A percentile compares a stretch with the other conserved stretches of the same genome.
phyloP scores from a whole-genome alignment of 352 stramenopile species.

The Phytophthora meadii region DNA sequence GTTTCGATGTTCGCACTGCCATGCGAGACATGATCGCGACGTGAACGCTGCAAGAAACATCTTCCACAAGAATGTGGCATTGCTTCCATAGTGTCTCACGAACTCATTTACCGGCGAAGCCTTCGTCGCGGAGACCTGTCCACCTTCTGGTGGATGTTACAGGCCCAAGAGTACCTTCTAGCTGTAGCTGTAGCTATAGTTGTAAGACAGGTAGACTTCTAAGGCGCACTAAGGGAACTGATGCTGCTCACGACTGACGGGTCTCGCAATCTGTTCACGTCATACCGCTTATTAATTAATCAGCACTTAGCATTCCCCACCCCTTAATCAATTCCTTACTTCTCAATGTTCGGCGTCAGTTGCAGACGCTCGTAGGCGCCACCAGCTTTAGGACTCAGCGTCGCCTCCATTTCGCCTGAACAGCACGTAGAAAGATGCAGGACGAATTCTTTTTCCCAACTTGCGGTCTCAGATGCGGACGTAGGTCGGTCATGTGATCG shows the following conservation, averaged over 20 bases:
- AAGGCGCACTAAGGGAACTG: conserved; percentile 24
- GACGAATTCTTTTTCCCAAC: conserved; percentile 15
- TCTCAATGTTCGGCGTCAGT: conserved; percentile 34
- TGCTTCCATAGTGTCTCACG: too few relatives aligned
- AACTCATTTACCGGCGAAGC: too few relatives aligned
- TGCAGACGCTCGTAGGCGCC: conserved; percentile 33
- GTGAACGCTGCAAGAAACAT: too few relatives aligned
- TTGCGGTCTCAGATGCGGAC: conserved; percentile 21
- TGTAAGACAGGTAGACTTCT: too few relatives aligned
- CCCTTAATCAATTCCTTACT: conserved; percentile 19
- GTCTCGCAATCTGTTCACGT: conserved; percentile 22
- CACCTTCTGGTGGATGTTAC: too few relatives aligned
- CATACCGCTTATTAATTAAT: conserved; percentile 28
- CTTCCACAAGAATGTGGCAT: too few relatives aligned
- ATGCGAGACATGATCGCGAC: too few relatives aligned
- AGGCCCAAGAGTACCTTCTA: too few relatives aligned
- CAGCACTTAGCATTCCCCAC: conserved; percentile 18
- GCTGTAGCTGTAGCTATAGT: too few relatives aligned
- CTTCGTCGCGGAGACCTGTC: too few relatives aligned
- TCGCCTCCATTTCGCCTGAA: conserved; percentile 28
- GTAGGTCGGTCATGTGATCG: conserved; percentile 3
- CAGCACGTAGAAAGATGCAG: background rate
- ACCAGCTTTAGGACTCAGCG: conserved; percentile 27
- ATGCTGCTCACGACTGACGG: conserved; percentile 28
- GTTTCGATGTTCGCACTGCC: too few relatives aligned